These are phyloP conservation scores for Fibroporia radiculosa DNA, from an alignment of 768 basidiomycete species.

Conservation along the genomic window DNA sequence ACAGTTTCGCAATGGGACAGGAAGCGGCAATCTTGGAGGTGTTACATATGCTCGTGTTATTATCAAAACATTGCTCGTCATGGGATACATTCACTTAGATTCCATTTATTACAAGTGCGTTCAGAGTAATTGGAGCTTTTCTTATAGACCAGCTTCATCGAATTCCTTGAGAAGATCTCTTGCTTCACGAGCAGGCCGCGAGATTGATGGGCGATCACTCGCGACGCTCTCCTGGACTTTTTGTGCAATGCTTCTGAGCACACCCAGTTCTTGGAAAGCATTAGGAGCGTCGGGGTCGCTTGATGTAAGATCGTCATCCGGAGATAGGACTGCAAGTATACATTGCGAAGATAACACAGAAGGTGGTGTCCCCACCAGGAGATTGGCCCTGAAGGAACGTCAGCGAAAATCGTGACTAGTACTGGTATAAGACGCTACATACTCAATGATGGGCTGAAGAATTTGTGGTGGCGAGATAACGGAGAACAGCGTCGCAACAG, in stretches of 20 bases:
- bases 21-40: no score
- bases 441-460: conserved; percentile 64
- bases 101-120: no score
- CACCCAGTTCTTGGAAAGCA: conserved; percentile 57
- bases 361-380: conserved; percentile 61
- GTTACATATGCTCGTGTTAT: no score
- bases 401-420: no score
- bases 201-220: conserved; percentile 62
- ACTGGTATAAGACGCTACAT: not conserved
- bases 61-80: no score
- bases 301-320: conserved; percentile 33
- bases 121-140: conserved; percentile 7
- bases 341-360: conserved; percentile 54
- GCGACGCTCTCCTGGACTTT: conserved; percentile 66
- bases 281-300: conserved; percentile 29
- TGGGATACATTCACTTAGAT: no score
- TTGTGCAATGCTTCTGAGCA: conserved; percentile 57
- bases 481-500: conserved; percentile 54
- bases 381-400: conserved; percentile 38
- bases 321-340: conserved; percentile 48
- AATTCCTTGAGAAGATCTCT: conserved; percentile 48
- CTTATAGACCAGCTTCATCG: conserved; percentile 13
- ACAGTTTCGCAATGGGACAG: no score
- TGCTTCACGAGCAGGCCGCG: conserved; percentile 78
- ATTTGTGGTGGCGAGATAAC: conserved; percentile 56